Base-by-base conservation (phyloP, 768 basidiomycete species). In the Phaeotremella skinneri region DNA sequence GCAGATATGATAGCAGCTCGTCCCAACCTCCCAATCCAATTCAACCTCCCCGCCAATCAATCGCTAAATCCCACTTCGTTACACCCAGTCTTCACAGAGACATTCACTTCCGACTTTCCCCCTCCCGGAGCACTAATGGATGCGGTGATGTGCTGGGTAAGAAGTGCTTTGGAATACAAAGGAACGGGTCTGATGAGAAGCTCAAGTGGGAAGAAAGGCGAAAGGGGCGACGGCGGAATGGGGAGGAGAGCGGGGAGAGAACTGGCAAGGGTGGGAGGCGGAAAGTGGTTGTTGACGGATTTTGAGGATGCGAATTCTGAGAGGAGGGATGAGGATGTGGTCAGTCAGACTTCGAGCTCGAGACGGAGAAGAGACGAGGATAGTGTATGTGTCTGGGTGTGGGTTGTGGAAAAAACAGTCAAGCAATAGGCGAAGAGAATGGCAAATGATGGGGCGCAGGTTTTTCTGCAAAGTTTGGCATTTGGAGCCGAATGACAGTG, bases 1-100 rank as follows among this genome's bases (percentile, higher is more conserved):
- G 59, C 68, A 11, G 62, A 72, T 34, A 61, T 75, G 59, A 50
- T 76, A 14, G 64, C 70, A n/a, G 62, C 69, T 2, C 39, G 61
- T 20, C 68, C 74, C 3, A 51, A 45, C 27, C 58, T 72, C 2
- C 64, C 71, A 0, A 58, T 77, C 26, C 59, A 65, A 13, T 68
- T 74, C 48, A 65, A 60, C 1, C 58, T 76, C 27, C 59, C 72
- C 5, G 48, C 59, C 30, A 54, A 55, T 13, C 32, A 55, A 2
- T 58, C 59, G 3, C 34, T 64, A 30, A 14, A 25, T 27, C 30
- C 37, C 30, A 23, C 43, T 42, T 59, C 32, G 13, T 30, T 53
- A 2, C 61, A 58, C 39, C 68, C 66, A 9, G 42, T 42, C 7
- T 61, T 66, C 50, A 54, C 61, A 17, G 27, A 49, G 26, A 56